Evolutionary conservation across 345 rosid genomes (phyloP).

Genomic region (Punica granatum): DNA sequence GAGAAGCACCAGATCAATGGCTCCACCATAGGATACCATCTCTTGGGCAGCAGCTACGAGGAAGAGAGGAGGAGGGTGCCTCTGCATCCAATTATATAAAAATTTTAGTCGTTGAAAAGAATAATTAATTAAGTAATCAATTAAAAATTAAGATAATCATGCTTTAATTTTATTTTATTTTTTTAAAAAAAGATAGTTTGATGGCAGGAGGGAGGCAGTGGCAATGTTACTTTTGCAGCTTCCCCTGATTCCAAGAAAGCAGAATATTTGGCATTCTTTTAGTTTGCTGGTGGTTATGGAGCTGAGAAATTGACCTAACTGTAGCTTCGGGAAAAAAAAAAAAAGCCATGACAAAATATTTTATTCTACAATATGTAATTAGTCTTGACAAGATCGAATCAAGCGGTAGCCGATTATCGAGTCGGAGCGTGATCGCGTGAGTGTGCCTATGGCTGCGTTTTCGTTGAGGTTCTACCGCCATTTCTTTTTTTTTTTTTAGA

Average conservation of each 20-base stretch:
- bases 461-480: no score
- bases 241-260: conserved; percentile 26
- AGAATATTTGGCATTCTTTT: conserved; percentile 15
- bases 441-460: no score
- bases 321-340: no score
- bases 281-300: not conserved
- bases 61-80: conserved; percentile 7
- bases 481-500: no score
- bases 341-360: no score
- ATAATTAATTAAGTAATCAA: not conserved
- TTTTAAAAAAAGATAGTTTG: no score
- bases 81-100: not conserved
- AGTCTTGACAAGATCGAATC: no score
- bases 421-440: no score
- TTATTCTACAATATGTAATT: no score
- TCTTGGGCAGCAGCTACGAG: conserved; percentile 23
- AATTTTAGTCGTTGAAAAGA: not conserved
- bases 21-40: conserved; percentile 32
- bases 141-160: not conserved
- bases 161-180: no score
- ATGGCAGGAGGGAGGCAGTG: not conserved
- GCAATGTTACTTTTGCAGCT: conserved; percentile 12
- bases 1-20: conserved; percentile 2
- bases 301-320: no score
- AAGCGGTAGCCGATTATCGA: no score